phyloP scores from a whole-genome alignment of 768 basidiomycete genomes.

The Lactarius psammicola region DNA sequence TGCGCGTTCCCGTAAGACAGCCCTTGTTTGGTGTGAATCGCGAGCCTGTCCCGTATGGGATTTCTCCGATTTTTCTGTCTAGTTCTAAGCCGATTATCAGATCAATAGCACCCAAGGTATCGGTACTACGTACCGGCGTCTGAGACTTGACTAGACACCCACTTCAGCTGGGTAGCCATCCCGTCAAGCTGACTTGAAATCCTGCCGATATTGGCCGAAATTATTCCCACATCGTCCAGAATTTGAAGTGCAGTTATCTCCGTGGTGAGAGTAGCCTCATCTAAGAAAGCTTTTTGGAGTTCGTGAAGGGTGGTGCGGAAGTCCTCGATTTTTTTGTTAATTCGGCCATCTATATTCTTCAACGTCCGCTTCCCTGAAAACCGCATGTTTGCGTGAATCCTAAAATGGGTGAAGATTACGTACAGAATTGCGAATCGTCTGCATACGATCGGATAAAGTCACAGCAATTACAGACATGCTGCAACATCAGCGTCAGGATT shows the following conservation, averaged over 20 bases:
- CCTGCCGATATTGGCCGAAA: background rate
- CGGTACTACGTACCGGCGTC: background rate
- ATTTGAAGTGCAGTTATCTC: conserved; percentile 1
- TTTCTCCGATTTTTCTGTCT: background rate
- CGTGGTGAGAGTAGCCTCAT: background rate
- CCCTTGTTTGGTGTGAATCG: background rate
- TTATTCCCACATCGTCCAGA: background rate
- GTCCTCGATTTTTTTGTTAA: background rate
- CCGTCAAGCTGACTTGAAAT: background rate
- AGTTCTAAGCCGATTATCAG: background rate
- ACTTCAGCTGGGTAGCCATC: background rate
- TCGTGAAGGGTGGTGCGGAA: background rate
- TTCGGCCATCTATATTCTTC: background rate
- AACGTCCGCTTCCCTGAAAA: background rate
- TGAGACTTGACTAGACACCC: background rate
- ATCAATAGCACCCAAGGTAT: background rate
- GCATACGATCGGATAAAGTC: background rate
- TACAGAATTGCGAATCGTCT: background rate
- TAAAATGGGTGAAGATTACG: background rate
- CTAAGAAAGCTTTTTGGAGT: background rate
- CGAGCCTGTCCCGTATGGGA: background rate
- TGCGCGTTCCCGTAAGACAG: background rate
- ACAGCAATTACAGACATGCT: background rate
- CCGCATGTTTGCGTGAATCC: background rate
- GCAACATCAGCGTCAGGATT: background rate